These are phyloP conservation scores for Suhomyces sp. DNA, from an alignment of 805 yeast species.

Conservation along the genomic window DNA sequence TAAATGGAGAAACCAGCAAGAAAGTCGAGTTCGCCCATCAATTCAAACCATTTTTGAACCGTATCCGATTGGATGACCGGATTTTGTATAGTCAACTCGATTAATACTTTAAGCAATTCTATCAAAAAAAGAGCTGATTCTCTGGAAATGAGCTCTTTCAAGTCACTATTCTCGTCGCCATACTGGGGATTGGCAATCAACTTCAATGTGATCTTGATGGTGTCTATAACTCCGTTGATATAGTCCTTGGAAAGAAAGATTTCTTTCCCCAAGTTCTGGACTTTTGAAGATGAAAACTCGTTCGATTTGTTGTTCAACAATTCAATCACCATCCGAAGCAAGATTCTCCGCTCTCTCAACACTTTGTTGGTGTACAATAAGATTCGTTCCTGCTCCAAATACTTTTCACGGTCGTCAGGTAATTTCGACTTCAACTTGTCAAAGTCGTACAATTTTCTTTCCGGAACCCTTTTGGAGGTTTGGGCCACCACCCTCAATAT, in stretches of 20 bases:
- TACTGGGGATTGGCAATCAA: constrained; percentile 10
- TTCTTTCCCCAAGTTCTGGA: constrained; percentile 39
- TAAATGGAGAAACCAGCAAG: constrained; percentile 23
- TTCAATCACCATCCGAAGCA: constrained; percentile 42
- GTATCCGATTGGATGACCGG: constrained; percentile 28
- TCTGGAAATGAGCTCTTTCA: constrained; percentile 18
- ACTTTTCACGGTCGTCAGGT: constrained; percentile 35
- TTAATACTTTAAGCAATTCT: constrained; percentile 36
- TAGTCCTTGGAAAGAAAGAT: constrained; percentile 34
- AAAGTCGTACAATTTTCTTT: constrained; percentile 19
- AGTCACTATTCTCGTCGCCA: constrained; percentile 12
- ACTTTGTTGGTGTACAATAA: constrained; percentile 37
- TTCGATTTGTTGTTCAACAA: constrained; percentile 18
- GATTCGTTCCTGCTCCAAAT: constrained; percentile 27
- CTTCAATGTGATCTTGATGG: constrained; percentile 2
- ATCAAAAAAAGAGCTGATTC: constrained; percentile 34
- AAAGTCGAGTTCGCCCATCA: constrained; percentile 39
- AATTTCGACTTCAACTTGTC: constrained; percentile 27
- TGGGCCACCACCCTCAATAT: constrained; percentile 47
- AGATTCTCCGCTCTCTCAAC: constrained; percentile 50
- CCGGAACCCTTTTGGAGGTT: constrained; percentile 37
- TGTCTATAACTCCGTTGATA: constrained; percentile 17
- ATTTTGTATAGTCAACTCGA: constrained; percentile 41
- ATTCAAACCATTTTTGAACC: constrained; percentile 53
- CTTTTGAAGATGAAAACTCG: constrained; percentile 19